Base-by-base conservation (phyloP, 768 basidiomycete species). In the Psilocybe azurescens region DNA sequence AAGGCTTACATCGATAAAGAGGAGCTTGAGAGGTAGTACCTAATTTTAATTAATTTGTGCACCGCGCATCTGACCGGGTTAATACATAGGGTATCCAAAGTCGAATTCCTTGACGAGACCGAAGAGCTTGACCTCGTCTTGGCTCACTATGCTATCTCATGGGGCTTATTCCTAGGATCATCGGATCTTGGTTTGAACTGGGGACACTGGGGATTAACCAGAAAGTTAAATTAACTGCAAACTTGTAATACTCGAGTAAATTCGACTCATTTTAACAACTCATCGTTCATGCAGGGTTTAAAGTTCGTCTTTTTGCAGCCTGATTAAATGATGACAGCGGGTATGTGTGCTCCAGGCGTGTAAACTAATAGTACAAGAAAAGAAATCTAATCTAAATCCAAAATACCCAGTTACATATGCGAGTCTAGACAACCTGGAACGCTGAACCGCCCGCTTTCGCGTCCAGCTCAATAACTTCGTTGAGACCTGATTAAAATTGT, bases 121-220 rank as follows among this genome's bases (percentile, higher is more conserved):
- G 97, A 99, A 74, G 97, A 99, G 75, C 82, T 99, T 18, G 91
- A 95, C 60, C 83, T 99, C 4, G 91, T 99, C 1, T 78, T 97
- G 32, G 82, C 82, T 2, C 96, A 99, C 71, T 99, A 99, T 73
- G 93, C 90, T 13, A 85, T 98, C 57, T 88, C 90, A 0, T 98
- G 95, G 95, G 82, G 83, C 1, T 52, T 79, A 32, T 67, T 67
- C 53, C 38, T 74, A 29, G 39, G 67, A 32, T 67, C 67, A 33
- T 30, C 65, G 8, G 63, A 61, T 8, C 52, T 58, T 28, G 56
- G 55, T n/a, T 39, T 62, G 10, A 57, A 52, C 36, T 79, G 81
- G 80, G 68, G 64, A 11, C 57, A 67, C 29, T 81, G 81, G 81
- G 75, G 78, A 5, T 59, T 82, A 61, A 71, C 74, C 59, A 61